phyloP scores from a whole-genome alignment of 2,329 filamentous ascomycete species.

The Botrytis hyacinthi region DNA sequence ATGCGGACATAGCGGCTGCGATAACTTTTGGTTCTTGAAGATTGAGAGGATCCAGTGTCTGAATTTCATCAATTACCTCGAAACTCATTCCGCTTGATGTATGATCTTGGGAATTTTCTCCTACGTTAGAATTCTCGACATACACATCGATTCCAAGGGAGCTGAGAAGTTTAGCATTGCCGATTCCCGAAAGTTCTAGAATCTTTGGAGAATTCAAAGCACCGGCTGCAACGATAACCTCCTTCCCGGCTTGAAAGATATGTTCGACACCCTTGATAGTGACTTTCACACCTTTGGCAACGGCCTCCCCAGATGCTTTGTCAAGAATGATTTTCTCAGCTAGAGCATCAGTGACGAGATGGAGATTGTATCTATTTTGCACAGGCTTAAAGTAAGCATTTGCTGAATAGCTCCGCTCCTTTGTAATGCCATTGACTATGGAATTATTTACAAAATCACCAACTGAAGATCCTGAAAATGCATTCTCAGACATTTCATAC shows the following conservation, averaged over 20 bases:
- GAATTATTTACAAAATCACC: background rate
- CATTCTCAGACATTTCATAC: background rate
- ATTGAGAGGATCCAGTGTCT: background rate
- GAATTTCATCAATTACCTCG: background rate
- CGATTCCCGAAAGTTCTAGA: constrained; percentile 40
- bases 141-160: constrained; percentile 26
- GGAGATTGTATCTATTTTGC: background rate
- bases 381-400: constrained; percentile 2
- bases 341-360: background rate
- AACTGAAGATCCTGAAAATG: background rate
- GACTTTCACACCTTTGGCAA: constrained; percentile 19
- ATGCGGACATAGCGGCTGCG: background rate
- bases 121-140: constrained; percentile 30
- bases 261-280: constrained; percentile 30
- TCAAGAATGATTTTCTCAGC: constrained; percentile 8
- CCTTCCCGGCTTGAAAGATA: constrained; percentile 34
- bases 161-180: constrained; percentile 26
- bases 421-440: background rate
- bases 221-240: constrained; percentile 37
- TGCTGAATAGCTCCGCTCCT: background rate
- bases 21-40: background rate
- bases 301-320: background rate
- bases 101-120: constrained; percentile 23
- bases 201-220: constrained; percentile 36
- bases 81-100: background rate